Conservation (phyloP, 257 asterid genomes). For the Eustoma russellianum region DNA sequence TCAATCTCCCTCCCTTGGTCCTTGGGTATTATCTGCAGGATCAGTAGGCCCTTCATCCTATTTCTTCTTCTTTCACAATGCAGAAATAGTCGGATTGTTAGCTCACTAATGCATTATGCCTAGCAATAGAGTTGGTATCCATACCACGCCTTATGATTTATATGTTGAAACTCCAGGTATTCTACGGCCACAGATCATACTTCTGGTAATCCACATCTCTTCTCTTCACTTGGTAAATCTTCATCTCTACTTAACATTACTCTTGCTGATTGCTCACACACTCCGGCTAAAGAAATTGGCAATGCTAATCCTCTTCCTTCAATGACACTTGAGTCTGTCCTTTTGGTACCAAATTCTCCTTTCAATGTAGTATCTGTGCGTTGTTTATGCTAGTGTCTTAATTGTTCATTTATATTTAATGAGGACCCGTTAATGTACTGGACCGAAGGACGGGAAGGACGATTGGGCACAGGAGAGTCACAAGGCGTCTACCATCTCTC, state of each 20-base stretch:
- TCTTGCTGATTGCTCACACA: too few species aligned
- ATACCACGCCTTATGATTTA: too few species aligned
- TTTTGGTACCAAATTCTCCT: not conserved
- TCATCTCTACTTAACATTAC: too few species aligned
- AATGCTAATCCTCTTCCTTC: not conserved
- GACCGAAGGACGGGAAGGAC: not conserved
- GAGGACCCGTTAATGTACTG: not conserved
- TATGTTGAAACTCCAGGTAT: too few species aligned
- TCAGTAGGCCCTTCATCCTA: too few species aligned
- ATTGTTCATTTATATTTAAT: not conserved
- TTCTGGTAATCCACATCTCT: not conserved
- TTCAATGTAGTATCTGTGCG: not conserved
- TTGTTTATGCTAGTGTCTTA: not conserved
- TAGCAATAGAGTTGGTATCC: too few species aligned
- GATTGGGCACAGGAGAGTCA: conserved; percentile 4
- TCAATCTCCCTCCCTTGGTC: not conserved
- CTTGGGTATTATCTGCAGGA: not conserved
- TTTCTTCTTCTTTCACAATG: too few species aligned
- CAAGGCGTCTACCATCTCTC: conserved; percentile 1
- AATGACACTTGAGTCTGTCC: not conserved
- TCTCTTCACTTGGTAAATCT: not conserved
- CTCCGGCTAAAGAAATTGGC: conserved; percentile 1
- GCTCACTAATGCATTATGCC: too few species aligned
- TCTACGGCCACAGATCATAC: conserved; percentile 1
- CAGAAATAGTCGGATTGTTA: too few species aligned